Percentiles rank a stretch among this genome's conserved stretches.
Conservation (phyloP, 75 land plant species). For the Cupressus sempervirens region DNA sequence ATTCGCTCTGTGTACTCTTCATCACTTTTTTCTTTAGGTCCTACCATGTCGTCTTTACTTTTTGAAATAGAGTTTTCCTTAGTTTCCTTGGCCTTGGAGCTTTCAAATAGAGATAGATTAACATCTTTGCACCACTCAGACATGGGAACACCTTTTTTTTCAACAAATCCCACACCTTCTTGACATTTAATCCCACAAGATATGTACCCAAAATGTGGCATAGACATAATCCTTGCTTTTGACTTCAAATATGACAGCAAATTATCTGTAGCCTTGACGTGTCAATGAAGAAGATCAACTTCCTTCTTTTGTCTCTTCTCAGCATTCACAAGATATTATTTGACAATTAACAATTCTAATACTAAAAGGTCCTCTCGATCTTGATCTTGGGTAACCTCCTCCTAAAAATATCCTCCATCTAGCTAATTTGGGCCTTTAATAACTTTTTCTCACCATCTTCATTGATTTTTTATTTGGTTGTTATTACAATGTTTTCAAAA, state of each 20-base stretch:
- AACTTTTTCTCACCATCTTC: neutral
- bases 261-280: conserved; percentile 61
- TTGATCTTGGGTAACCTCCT: conserved; percentile 36
- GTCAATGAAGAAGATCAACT: conserved; percentile 50
- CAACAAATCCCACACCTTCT: too few relatives aligned
- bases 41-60: conserved; percentile 18
- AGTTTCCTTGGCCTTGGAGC: conserved; percentile 18
- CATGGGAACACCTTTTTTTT: too few relatives aligned
- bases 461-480: neutral
- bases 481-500: neutral
- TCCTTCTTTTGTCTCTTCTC: conserved; percentile 48
- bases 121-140: too few relatives aligned
- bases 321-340: conserved; percentile 29
- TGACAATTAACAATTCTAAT: conserved; percentile 49
- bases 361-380: conserved; percentile 43
- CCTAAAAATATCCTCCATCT: conserved; percentile 33
- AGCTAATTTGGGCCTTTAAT: conserved; percentile 35
- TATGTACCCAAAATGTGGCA: too few relatives aligned
- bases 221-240: too few relatives aligned
- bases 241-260: too few relatives aligned
- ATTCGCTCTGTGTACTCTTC: conserved; percentile 47
- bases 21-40: conserved; percentile 37
- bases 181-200: too few relatives aligned
- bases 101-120: too few relatives aligned
- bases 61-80: conserved; percentile 2